A percentile compares a stretch with the other conserved stretches of the same genome.
Conservation (phyloP, 2,329 filamentous ascomycete genomes). For the Claviceps cyperi region DNA sequence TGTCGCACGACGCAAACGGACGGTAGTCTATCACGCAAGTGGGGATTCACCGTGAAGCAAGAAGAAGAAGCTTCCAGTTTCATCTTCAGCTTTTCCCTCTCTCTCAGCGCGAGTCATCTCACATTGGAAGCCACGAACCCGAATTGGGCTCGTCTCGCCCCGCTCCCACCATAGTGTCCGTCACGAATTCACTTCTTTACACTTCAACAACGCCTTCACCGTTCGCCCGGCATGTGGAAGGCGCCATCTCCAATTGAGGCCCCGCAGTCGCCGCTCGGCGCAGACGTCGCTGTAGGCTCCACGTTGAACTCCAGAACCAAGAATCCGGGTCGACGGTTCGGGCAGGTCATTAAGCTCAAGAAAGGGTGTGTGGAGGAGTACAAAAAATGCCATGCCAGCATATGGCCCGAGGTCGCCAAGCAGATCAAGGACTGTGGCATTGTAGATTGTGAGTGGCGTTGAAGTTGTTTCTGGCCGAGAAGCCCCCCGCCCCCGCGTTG, state of each 20-base stretch:
- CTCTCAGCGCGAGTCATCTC: too few species aligned
- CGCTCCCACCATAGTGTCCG: background rate
- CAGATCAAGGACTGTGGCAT: slow-evolving; percentile 68
- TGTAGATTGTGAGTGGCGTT: slow-evolving; percentile 43
- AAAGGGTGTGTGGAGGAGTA: slow-evolving; percentile 52
- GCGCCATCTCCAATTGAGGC: slow-evolving; percentile 9
- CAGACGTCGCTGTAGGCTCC: background rate
- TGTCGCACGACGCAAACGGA: too few species aligned
- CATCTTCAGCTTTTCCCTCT: too few species aligned
- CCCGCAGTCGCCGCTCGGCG: slow-evolving; percentile 3
- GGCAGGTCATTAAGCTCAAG: slow-evolving; percentile 59
- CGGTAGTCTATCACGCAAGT: background rate
- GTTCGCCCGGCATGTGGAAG: slow-evolving; percentile 12
- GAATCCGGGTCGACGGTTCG: slow-evolving; percentile 42
- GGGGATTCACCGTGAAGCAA: background rate
- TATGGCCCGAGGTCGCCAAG: slow-evolving; percentile 64
- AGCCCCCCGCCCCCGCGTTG: background rate
- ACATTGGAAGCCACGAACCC: too few species aligned
- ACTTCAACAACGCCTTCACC: background rate
- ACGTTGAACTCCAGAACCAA: slow-evolving; percentile 11
- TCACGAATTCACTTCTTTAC: too few species aligned
- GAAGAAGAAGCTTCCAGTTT: too few species aligned
- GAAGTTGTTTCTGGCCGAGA: background rate
- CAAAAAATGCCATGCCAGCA: slow-evolving; percentile 56
- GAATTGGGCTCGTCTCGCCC: background rate